Evolutionary conservation across 1,284 basidiomycete genomes (phyloP), one percentile per base, ranked within the genome.

Genomic region (Peniophora sp.): DNA sequence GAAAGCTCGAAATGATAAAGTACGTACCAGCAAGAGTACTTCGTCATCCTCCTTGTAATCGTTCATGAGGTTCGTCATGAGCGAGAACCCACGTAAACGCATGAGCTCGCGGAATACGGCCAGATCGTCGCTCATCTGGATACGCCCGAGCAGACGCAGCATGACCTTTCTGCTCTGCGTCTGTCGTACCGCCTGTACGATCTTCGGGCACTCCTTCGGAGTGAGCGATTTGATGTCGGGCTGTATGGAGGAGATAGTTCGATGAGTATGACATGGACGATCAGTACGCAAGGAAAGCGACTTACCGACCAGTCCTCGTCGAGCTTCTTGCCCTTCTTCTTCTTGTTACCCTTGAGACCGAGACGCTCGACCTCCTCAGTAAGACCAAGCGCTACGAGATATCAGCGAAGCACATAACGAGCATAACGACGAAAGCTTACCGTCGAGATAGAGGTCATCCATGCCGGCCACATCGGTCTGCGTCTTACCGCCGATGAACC

Each of bases 401-500:
- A 56, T 47, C 20, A 36, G 44, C 53, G 51, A 17, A 52, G 14
- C 22, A 32, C 44, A 14, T 34, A 52, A 5, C 6, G 22, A 24
- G 41, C 52, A 36, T 3, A 22, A 45, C 6, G 12, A 32, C 32
- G 34, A n/a, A 11, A 17, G 58, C 79, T 56, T 60, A 92, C 92
- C 94, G 61, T 98, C 94, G 39, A 99, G 81, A 70, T 91, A 94
- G 10, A 98, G 75, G 61, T 98, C 92, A 65, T 97, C 93, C 85
- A 99, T 96, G 16, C 86, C 88, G 9, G 76, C 83, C 19, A 98
- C 78, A 65, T 99, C 97, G 0, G 97, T 99, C 70, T 99, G 97
- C 0, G 95, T 99, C 73, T 98, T 99, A 24, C 97, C 97, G 56
- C 97, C 97, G 56, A 99, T 92, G 59, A 84, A 91, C 2, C 97